Evolutionary conservation across 768 basidiomycete genomes (phyloP).

Genomic region (Neoboletus brunneissimus): DNA sequence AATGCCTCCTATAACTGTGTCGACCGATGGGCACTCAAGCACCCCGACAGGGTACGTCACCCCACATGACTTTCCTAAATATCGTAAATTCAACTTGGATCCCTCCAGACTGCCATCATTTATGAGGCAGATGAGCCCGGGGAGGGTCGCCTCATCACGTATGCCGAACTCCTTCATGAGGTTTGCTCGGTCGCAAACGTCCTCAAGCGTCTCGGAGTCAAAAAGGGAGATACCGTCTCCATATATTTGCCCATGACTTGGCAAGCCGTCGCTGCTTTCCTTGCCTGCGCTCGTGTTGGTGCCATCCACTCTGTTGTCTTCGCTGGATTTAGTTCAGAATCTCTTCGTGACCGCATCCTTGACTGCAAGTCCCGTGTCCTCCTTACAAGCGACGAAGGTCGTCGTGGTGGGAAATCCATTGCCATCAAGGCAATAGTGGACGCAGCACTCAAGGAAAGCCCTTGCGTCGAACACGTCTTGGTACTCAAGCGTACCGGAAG

Average conservation of each 20-base stretch:
- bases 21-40: conserved; percentile 90
- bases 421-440: conserved; percentile 95
- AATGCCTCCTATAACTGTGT: conserved; percentile 98
- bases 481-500: conserved; percentile 88
- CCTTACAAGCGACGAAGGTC: conserved; percentile 94
- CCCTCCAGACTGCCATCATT: conserved; percentile 81
- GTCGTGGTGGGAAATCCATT: conserved; percentile 90
- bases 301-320: conserved; percentile 97
- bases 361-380: conserved; percentile 91
- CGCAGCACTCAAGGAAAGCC: conserved; percentile 81
- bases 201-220: conserved; percentile 83
- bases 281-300: conserved; percentile 95
- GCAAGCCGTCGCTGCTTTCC: conserved; percentile 95
- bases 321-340: conserved; percentile 94
- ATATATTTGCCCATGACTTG: conserved; percentile 92
- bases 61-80: not conserved
- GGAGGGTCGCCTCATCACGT: conserved; percentile 73
- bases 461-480: conserved; percentile 84
- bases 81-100: not conserved
- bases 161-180: conserved; percentile 83
- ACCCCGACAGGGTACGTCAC: conserved; percentile 70
- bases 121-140: conserved; percentile 97
- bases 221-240: conserved; percentile 94
- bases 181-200: conserved; percentile 90
- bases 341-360: conserved; percentile 85